Percentiles rank a stretch among this genome's conserved stretches.
Conservation (phyloP, 805 yeast species). For the Myxozyma vanderwaltii region DNA sequence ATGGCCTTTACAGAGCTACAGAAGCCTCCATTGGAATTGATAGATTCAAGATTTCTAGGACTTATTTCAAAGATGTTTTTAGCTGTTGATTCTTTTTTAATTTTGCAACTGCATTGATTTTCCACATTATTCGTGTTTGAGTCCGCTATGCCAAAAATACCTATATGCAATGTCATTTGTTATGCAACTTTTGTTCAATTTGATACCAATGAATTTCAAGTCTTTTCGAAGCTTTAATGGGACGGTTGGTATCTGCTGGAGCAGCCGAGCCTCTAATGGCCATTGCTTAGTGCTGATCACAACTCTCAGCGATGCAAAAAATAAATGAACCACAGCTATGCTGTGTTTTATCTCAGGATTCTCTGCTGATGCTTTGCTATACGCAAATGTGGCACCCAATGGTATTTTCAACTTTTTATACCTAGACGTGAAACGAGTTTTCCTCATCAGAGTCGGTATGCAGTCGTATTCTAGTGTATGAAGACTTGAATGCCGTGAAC, state of each 20-base stretch:
- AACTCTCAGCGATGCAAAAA: constrained; percentile 18
- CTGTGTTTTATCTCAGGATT: constrained; percentile 12
- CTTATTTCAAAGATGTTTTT: constrained; percentile 65
- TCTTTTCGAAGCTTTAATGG: constrained; percentile 55
- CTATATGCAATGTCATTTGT: constrained; percentile 65
- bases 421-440: constrained; percentile 16
- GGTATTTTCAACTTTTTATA: constrained; percentile 17
- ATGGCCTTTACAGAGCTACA: constrained; percentile 46
- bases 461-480: constrained; percentile 8
- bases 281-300: constrained; percentile 27
- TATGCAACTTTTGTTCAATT: constrained; percentile 44
- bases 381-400: constrained; percentile 12
- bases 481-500: neutral
- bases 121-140: constrained; percentile 41
- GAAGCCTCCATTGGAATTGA: neutral
- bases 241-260: constrained; percentile 53
- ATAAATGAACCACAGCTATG: too few relatives aligned
- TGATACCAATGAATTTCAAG: constrained; percentile 58
- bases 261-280: constrained; percentile 51
- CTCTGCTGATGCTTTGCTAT: constrained; percentile 15
- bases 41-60: constrained; percentile 54
- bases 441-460: constrained; percentile 14
- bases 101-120: constrained; percentile 46
- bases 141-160: constrained; percentile 53
- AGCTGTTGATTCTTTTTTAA: constrained; percentile 38